phyloP scores from a whole-genome alignment of 495 filamentous ascomycete species.

The Tuber calosporum region DNA sequence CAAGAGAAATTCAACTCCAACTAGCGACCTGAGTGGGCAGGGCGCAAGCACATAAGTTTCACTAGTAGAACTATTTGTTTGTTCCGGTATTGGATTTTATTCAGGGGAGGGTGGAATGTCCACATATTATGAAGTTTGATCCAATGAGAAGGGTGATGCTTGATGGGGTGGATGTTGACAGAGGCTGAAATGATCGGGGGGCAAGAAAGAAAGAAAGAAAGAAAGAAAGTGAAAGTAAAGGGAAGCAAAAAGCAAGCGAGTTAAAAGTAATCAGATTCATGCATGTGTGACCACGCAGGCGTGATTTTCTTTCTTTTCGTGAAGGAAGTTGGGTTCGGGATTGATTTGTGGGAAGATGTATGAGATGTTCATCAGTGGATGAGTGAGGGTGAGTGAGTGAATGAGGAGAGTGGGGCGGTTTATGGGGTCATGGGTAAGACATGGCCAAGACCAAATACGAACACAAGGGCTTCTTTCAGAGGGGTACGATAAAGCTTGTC shows the following conservation, averaged over 20 bases:
- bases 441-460: background rate
- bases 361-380: background rate
- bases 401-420: background rate
- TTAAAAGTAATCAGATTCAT: background rate
- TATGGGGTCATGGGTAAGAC: background rate
- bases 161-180: background rate
- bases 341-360: background rate
- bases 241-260: background rate
- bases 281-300: background rate
- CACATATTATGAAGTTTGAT: background rate
- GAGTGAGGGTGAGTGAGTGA: background rate
- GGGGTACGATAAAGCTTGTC: background rate
- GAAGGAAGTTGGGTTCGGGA: background rate
- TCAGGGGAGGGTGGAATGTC: background rate
- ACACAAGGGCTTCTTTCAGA: background rate
- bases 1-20: background rate
- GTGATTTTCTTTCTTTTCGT: background rate
- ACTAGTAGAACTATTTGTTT: background rate
- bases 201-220: background rate
- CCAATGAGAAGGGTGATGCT: background rate
- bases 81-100: background rate
- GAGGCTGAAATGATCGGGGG: background rate
- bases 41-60: background rate
- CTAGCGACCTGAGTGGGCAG: background rate
- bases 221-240: background rate